A percentile compares a stretch with the other conserved stretches of the same genome.
Conservation (phyloP, 305 asterid species). For the Rubia balearica region DNA sequence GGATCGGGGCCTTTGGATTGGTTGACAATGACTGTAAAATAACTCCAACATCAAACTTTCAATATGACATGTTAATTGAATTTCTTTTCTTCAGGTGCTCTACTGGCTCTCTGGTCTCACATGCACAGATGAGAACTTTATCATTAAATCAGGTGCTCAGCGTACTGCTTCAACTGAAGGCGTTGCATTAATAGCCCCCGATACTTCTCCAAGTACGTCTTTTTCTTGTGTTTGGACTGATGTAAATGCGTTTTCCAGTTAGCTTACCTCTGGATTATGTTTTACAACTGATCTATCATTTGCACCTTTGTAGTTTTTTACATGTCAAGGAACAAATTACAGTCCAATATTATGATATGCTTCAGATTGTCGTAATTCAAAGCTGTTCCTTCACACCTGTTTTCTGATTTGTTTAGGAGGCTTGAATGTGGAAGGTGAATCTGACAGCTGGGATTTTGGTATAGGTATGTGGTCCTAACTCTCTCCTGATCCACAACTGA, state of each 20-base stretch:
- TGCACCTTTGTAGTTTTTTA: not conserved
- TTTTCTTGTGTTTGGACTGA: not conserved
- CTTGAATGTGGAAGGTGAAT: constrained; percentile 87
- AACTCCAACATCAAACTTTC: not conserved
- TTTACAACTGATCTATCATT: not conserved
- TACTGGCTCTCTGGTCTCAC: constrained; percentile 96
- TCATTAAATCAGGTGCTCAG: constrained; percentile 89
- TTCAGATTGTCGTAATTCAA: not conserved
- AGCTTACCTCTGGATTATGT: not conserved
- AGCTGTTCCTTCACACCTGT: not conserved
- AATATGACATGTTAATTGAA: not conserved
- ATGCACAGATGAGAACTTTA: constrained; percentile 92
- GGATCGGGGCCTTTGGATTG: not conserved
- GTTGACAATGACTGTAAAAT: not conserved
- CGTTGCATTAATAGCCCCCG: constrained; percentile 63
- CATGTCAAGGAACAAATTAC: not conserved
- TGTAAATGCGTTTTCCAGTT: not conserved
- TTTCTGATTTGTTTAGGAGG: constrained; percentile 57
- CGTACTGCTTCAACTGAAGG: constrained; percentile 83
- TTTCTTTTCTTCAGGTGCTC: constrained; percentile 48
- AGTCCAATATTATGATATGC: not conserved
- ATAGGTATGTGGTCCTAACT: constrained; percentile 44
- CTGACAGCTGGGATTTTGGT: constrained; percentile 98
- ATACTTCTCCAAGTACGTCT: constrained; percentile 88
- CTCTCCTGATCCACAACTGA: not conserved